Evolutionary conservation across 169 alveolate genomes (phyloP).

Genomic region (Plasmodium berghei): DNA sequence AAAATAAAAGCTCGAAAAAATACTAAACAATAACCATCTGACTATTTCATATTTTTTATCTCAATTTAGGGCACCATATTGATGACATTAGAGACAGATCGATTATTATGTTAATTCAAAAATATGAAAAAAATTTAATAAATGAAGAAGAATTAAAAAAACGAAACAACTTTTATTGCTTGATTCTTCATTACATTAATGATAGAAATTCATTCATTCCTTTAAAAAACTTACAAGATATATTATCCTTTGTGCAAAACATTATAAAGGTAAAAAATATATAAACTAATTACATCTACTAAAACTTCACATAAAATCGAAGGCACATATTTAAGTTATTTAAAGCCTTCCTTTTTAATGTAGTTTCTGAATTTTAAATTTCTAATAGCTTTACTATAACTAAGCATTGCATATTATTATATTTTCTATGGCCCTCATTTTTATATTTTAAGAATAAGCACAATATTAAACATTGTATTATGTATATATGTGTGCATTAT

Average conservation of each 20-base stretch:
- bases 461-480: no score
- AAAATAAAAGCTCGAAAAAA: background rate
- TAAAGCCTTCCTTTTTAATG: no score
- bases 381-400: no score
- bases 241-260: slow-evolving; percentile 26
- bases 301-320: background rate
- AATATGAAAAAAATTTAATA: slow-evolving; percentile 61
- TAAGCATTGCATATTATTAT: no score
- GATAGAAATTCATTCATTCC: slow-evolving; percentile 70
- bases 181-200: slow-evolving; percentile 67
- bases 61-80: slow-evolving; percentile 44
- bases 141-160: slow-evolving; percentile 59
- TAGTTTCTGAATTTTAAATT: no score
- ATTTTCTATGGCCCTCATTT: no score
- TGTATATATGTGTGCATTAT: no score
- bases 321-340: no score
- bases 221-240: slow-evolving; percentile 16
- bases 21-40: background rate
- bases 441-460: no score
- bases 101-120: slow-evolving; percentile 55
- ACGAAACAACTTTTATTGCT: slow-evolving; percentile 42
- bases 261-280: slow-evolving; percentile 58
- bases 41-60: background rate
- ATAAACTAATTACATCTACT: background rate
- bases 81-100: slow-evolving; percentile 72